Evolutionary conservation across 1,284 basidiomycete genomes (phyloP).

Genomic region (Papiliotrema terrestris): DNA sequence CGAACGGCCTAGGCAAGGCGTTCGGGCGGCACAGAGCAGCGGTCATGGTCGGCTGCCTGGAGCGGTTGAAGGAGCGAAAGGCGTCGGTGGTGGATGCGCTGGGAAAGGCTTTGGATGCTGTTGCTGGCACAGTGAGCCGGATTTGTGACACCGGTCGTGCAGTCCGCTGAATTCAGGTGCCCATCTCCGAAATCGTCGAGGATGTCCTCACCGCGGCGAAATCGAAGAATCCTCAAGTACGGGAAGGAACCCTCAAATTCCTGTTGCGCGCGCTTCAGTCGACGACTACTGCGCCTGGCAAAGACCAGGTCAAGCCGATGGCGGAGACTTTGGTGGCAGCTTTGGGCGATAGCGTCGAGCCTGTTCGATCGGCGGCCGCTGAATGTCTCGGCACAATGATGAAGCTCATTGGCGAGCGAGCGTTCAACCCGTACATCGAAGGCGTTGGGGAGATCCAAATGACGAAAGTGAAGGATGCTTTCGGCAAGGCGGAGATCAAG

Average conservation of each 20-base stretch:
- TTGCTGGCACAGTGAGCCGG: conserved; percentile 71
- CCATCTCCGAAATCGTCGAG: conserved; percentile 76
- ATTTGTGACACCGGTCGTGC: not conserved
- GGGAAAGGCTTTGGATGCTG: conserved; percentile 80
- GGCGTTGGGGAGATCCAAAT: conserved; percentile 83
- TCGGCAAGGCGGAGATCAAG: conserved; percentile 80
- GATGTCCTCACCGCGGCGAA: conserved; percentile 74
- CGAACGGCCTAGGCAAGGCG: conserved; percentile 69
- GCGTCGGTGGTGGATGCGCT: conserved; percentile 84
- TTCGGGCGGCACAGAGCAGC: conserved; percentile 75
- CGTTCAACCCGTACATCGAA: conserved; percentile 84
- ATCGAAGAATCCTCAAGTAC: conserved; percentile 96
- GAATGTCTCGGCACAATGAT: conserved; percentile 84
- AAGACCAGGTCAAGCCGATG: conserved; percentile 76
- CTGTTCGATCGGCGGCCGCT: conserved; percentile 86
- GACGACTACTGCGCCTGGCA: conserved; percentile 61
- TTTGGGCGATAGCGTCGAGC: conserved; percentile 84
- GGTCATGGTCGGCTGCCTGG: conserved; percentile 76
- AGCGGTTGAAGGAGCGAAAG: conserved; percentile 93
- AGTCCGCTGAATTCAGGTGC: conserved; percentile 56
- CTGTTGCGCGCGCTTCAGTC: conserved; percentile 71
- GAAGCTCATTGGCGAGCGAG: conserved; percentile 95
- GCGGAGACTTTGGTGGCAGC: conserved; percentile 73
- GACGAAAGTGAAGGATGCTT: conserved; percentile 90
- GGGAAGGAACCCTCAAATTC: conserved; percentile 89